A percentile compares a stretch with the other conserved stretches of the same genome.
Conservation (phyloP, 2,329 filamentous ascomycete species). For the Verticillium tricorpus region DNA sequence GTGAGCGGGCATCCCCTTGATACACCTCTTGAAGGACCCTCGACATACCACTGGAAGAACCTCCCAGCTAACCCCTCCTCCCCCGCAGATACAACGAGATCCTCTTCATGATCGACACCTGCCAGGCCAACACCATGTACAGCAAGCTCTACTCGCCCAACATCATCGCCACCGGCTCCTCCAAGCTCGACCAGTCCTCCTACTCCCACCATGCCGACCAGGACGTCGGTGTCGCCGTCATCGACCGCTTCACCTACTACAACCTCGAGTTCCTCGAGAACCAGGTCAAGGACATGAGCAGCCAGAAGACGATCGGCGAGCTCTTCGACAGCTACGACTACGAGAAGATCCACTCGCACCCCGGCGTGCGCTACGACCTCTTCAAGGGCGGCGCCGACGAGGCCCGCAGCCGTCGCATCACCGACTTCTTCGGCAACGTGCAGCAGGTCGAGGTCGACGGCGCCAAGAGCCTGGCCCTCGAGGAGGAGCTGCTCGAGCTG, state of each 20-base stretch:
- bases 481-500: constrained; percentile 74
- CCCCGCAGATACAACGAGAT: constrained; percentile 79
- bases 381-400: constrained; percentile 78
- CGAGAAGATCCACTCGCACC: constrained; percentile 88
- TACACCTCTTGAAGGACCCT: not conserved
- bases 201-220: constrained; percentile 98
- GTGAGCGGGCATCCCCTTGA: constrained; percentile 29
- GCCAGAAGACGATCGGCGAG: constrained; percentile 86
- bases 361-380: constrained; percentile 91
- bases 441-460: constrained; percentile 90
- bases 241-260: constrained; percentile 98
- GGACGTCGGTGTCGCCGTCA: constrained; percentile 95
- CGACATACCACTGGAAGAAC: not conserved
- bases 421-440: constrained; percentile 98
- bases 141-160: constrained; percentile 97
- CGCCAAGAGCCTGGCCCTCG: constrained; percentile 51
- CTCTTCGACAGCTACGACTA: constrained; percentile 96
- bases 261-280: constrained; percentile 95
- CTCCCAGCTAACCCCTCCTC: not conserved
- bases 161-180: constrained; percentile 96
- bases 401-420: constrained; percentile 75
- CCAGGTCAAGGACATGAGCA: constrained; percentile 78
- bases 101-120: constrained; percentile 99
- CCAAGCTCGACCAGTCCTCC: constrained; percentile 89
- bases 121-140: constrained; percentile 99